A percentile compares a stretch with the other conserved stretches of the same genome.
Evolutionary conservation across 2,329 filamentous ascomycete species (phyloP).

Genomic region (Grosmannia huntii): DNA sequence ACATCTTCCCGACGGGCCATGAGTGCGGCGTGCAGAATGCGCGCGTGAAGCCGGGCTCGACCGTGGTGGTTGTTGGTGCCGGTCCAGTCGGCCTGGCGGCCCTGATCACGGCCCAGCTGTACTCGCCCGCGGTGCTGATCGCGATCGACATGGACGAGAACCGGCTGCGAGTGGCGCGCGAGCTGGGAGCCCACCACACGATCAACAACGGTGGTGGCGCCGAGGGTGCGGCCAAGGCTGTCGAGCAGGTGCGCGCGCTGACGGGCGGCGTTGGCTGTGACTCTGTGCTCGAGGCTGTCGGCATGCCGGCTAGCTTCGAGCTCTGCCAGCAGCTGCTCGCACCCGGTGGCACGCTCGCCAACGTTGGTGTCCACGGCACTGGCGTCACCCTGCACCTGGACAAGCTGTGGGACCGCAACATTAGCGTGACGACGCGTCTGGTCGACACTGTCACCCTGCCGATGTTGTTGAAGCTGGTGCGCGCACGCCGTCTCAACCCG

Average conservation of each 20-base stretch:
- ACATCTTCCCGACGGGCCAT: constrained; percentile 43
- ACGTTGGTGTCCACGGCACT: constrained; percentile 45
- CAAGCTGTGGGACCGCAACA: constrained; percentile 40
- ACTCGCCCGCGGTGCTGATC: constrained; percentile 37
- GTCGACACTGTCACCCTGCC: constrained; percentile 35
- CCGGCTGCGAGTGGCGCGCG: constrained; percentile 31
- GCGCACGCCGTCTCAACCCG: constrained; percentile 27
- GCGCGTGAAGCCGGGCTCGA: constrained; percentile 36
- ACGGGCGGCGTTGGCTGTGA: constrained; percentile 42
- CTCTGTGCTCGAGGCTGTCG: constrained; percentile 45
- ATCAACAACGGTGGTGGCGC: constrained; percentile 27
- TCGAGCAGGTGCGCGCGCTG: constrained; percentile 25
- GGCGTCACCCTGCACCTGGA: constrained; percentile 39
- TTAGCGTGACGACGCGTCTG: constrained; percentile 34
- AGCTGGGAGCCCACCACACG: constrained; percentile 33
- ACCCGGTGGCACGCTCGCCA: constrained; percentile 39
- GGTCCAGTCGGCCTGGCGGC: constrained; percentile 44
- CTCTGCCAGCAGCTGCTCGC: constrained; percentile 40
- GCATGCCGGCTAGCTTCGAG: constrained; percentile 37
- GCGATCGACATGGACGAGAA: constrained; percentile 36
- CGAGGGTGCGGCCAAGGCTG: constrained; percentile 1
- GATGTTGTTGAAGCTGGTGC: constrained; percentile 33
- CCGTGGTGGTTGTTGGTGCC: constrained; percentile 40
- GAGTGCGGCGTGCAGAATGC: constrained; percentile 41
- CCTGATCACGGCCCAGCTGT: constrained; percentile 40